phyloP scores from a whole-genome alignment of 2,329 filamentous ascomycete species.

The Colletotrichum tofieldiae region DNA sequence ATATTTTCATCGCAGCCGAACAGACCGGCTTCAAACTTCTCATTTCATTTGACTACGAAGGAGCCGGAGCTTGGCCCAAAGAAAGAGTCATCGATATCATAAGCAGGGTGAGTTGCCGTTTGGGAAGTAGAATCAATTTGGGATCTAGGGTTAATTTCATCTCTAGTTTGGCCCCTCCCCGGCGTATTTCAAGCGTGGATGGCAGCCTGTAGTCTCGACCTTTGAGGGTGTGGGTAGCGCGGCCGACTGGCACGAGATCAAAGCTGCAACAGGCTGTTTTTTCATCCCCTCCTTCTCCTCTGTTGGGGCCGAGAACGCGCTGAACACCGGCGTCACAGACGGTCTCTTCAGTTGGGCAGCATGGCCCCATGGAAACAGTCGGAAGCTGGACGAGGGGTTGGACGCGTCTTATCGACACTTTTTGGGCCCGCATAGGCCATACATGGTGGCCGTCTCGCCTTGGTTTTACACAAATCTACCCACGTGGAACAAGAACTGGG shows the following conservation, averaged over 20 bases:
- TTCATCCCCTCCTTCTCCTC: slow-evolving; percentile 63
- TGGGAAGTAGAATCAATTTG: not conserved
- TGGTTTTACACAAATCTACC: slow-evolving; percentile 75
- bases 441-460: slow-evolving; percentile 70
- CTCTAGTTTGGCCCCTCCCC: slow-evolving; percentile 19
- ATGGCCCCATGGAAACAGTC: slow-evolving; percentile 52
- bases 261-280: slow-evolving; percentile 55
- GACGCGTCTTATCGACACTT: slow-evolving; percentile 44
- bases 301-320: slow-evolving; percentile 51
- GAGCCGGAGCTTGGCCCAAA: slow-evolving; percentile 39
- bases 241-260: slow-evolving; percentile 62
- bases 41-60: slow-evolving; percentile 41
- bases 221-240: slow-evolving; percentile 61
- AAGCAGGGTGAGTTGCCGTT: not conserved
- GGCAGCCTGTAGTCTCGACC: slow-evolving; percentile 56
- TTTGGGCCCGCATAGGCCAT: slow-evolving; percentile 44
- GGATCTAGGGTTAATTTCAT: not conserved
- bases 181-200: slow-evolving; percentile 46
- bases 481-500: slow-evolving; percentile 72
- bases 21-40: slow-evolving; percentile 41
- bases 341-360: slow-evolving; percentile 57
- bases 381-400: slow-evolving; percentile 40
- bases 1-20: slow-evolving; percentile 37
- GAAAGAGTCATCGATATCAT: slow-evolving; percentile 36
- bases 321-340: slow-evolving; percentile 47